Evolutionary conservation across 2,329 filamentous ascomycete genomes (phyloP).

Genomic region (Hypocrella siamensis): DNA sequence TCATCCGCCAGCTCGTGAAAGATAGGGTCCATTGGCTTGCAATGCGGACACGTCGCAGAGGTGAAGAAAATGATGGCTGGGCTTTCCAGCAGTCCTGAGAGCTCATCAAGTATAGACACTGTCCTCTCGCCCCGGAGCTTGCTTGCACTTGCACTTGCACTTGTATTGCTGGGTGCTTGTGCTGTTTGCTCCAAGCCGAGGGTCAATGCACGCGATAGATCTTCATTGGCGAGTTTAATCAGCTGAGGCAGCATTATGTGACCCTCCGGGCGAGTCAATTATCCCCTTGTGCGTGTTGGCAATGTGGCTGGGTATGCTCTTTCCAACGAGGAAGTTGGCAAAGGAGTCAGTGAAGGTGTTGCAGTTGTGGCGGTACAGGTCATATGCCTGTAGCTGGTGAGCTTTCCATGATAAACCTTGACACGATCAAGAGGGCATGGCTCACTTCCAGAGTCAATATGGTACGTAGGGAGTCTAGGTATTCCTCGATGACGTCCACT

Average conservation of each 20-base stretch:
- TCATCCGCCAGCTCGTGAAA: slow-evolving; percentile 71
- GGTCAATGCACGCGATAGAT: slow-evolving; percentile 33
- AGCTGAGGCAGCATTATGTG: slow-evolving; percentile 70
- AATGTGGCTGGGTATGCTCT: slow-evolving; percentile 78
- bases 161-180: slow-evolving; percentile 8
- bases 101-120: slow-evolving; percentile 29
- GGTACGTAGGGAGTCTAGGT: slow-evolving; percentile 65
- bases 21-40: slow-evolving; percentile 65
- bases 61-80: slow-evolving; percentile 87
- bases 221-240: slow-evolving; percentile 32
- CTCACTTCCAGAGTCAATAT: slow-evolving; percentile 67
- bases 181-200: slow-evolving; percentile 32
- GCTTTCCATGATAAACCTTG: not conserved
- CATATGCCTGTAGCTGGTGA: slow-evolving; percentile 50
- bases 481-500: slow-evolving; percentile 70
- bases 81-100: slow-evolving; percentile 26
- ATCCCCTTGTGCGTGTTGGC: slow-evolving; percentile 72
- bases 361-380: slow-evolving; percentile 83
- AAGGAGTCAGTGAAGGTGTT: slow-evolving; percentile 97
- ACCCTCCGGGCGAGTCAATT: slow-evolving; percentile 71
- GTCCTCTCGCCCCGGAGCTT: slow-evolving; percentile 33
- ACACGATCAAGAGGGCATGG: not conserved
- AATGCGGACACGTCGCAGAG: slow-evolving; percentile 71
- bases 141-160: not conserved
- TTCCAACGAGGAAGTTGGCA: slow-evolving; percentile 74